A percentile compares a stretch with the other conserved stretches of the same genome.
phyloP scores from a whole-genome alignment of 1,139 yeast species.

The Scheffersomyces illinoinensis region DNA sequence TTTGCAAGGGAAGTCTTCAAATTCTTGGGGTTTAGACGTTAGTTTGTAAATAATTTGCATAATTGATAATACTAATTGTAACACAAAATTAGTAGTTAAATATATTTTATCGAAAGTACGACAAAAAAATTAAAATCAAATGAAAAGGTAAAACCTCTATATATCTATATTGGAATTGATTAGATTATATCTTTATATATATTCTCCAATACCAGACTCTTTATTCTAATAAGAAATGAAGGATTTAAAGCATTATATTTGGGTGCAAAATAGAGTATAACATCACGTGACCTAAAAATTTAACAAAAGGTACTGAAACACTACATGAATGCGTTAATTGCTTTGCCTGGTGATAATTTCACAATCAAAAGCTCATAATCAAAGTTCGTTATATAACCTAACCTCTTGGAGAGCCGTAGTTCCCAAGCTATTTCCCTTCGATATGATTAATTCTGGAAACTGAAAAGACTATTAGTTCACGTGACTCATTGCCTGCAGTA shows the following conservation, averaged over 20 bases:
- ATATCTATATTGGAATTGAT: too few relatives aligned
- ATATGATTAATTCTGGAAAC: background rate
- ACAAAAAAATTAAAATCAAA: too few relatives aligned
- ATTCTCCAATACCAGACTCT: too few relatives aligned
- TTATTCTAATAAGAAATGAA: too few relatives aligned
- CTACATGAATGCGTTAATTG: background rate
- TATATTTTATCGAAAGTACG: too few relatives aligned
- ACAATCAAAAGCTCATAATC: background rate
- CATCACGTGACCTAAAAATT: background rate
- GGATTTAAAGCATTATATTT: too few relatives aligned
- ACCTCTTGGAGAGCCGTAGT: background rate
- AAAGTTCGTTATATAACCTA: background rate
- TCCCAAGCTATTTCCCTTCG: background rate
- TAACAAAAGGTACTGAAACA: too few relatives aligned
- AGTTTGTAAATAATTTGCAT: background rate
- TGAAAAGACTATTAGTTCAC: background rate
- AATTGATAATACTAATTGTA: background rate
- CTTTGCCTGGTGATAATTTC: background rate
- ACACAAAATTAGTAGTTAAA: background rate
- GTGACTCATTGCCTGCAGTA: background rate
- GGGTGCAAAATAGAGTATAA: background rate
- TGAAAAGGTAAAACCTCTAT: too few relatives aligned
- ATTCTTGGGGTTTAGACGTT: conserved; percentile 6
- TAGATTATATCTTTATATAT: too few relatives aligned
- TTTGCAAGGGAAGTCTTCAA: conserved; percentile 11